These are phyloP conservation scores for Sicyos baderoa DNA, from an alignment of 306 rosid species.

Conservation along the genomic window DNA sequence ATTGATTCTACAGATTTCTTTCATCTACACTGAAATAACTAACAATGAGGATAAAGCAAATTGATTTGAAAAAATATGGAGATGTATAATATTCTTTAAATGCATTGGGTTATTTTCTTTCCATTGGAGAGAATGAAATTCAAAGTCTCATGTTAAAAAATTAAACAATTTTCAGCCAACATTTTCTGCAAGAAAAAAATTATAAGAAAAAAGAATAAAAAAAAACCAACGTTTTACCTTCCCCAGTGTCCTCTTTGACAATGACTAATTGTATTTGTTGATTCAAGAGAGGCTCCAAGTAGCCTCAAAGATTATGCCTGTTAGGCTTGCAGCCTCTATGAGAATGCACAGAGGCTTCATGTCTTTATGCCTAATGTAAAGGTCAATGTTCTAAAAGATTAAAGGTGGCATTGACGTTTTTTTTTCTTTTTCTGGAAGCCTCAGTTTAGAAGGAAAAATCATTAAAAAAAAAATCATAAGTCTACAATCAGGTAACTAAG, in stretches of 20 bases:
- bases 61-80: neutral
- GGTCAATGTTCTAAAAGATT: neutral
- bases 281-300: neutral
- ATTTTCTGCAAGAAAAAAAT: neutral
- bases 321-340: neutral
- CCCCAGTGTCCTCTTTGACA: neutral
- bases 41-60: neutral
- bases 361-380: neutral
- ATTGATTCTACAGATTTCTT: slow-evolving; percentile 6
- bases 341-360: neutral
- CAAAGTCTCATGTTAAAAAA: neutral
- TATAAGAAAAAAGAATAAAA: neutral
- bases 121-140: neutral
- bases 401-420: neutral
- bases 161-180: neutral
- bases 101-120: neutral
- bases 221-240: neutral
- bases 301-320: neutral
- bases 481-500: neutral
- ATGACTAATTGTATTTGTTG: neutral
- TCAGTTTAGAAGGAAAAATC: neutral
- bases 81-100: neutral
- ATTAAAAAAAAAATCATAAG: neutral
- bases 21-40: slow-evolving; percentile 7
- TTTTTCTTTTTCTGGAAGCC: neutral